A percentile compares a stretch with the other conserved stretches of the same genome.
Conservation (phyloP, 1,284 basidiomycete species). For the Apiotrichum porosum region DNA sequence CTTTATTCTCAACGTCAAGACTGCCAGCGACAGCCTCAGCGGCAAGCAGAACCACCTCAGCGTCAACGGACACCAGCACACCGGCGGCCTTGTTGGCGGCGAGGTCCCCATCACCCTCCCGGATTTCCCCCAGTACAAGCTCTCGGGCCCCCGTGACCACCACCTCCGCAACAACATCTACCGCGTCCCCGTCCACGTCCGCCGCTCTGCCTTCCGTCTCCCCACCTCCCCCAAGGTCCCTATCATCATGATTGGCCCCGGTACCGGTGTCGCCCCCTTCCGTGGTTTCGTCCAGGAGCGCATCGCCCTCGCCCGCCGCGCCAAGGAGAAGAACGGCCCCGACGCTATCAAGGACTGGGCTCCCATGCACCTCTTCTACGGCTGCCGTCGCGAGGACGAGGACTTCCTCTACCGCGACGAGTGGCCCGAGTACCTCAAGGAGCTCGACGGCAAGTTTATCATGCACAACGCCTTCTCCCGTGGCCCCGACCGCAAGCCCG, state of each 20-base stretch:
- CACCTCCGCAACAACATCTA: constrained; percentile 63
- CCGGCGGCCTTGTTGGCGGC: constrained; percentile 13
- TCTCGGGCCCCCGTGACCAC: constrained; percentile 81
- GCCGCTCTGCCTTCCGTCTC: constrained; percentile 91
- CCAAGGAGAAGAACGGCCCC: constrained; percentile 81
- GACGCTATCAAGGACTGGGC: constrained; percentile 95
- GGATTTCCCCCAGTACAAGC: constrained; percentile 64
- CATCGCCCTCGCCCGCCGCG: constrained; percentile 86
- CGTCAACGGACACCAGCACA: not conserved
- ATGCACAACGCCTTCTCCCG: constrained; percentile 87
- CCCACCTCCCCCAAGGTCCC: constrained; percentile 97
- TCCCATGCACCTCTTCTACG: constrained; percentile 89
- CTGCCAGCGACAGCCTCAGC: constrained; percentile 55
- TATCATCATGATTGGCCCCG: constrained; percentile 97
- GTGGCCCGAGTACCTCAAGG: constrained; percentile 80
- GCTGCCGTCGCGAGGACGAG: constrained; percentile 78
- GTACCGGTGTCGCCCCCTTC: constrained; percentile 97
- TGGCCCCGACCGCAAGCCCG: constrained; percentile 68
- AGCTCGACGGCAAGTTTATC: constrained; percentile 84
- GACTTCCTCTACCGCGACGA: constrained; percentile 94
- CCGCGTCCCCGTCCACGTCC: constrained; percentile 88
- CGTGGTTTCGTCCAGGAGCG: constrained; percentile 97
- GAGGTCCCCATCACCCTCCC: constrained; percentile 11
- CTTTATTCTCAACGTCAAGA: constrained; percentile 86
- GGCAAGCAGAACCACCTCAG: constrained; percentile 45